Conservation (phyloP, 768 basidiomycete species). For the Sarcomyxa edulis region DNA sequence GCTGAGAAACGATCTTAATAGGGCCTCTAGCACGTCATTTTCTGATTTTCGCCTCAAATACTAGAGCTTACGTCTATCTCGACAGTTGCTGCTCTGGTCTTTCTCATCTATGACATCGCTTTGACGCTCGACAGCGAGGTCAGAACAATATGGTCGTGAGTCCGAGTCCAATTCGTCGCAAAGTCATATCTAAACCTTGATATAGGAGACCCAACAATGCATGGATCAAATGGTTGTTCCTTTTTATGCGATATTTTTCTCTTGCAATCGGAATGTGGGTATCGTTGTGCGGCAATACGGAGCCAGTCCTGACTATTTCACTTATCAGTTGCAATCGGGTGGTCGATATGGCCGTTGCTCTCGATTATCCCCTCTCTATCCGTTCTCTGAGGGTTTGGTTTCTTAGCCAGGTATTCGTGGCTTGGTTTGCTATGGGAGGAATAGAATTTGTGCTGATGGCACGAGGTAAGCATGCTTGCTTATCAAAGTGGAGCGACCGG, state of each 20-base stretch:
- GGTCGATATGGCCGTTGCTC: slow-evolving; percentile 7
- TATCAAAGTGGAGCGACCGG: not conserved
- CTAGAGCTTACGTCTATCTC: no score
- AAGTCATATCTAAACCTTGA: not conserved
- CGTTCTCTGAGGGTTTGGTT: slow-evolving; percentile 11
- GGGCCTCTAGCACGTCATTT: no score
- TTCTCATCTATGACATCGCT: slow-evolving; percentile 2
- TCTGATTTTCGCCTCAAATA: no score
- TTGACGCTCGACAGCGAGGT: slow-evolving; percentile 5
- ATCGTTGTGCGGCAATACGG: not conserved
- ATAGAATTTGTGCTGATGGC: slow-evolving; percentile 25
- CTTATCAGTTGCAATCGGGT: slow-evolving; percentile 14
- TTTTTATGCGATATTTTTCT: slow-evolving; percentile 24
- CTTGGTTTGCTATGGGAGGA: slow-evolving; percentile 14
- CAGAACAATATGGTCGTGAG: slow-evolving; percentile 4
- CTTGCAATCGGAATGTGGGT: slow-evolving; percentile 20
- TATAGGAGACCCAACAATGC: slow-evolving; percentile 19
- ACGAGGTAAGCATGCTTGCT: slow-evolving; percentile 17
- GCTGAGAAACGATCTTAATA: no score
- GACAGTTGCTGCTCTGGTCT: slow-evolving; percentile 3
- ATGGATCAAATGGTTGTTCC: slow-evolving; percentile 28
- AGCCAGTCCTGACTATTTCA: not conserved
- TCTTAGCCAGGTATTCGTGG: slow-evolving; percentile 19
- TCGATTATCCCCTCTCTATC: slow-evolving; percentile 2
- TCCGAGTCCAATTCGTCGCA: not conserved